Evolutionary conservation across 768 basidiomycete species (phyloP).

Genomic region (Boletus speciosus): DNA sequence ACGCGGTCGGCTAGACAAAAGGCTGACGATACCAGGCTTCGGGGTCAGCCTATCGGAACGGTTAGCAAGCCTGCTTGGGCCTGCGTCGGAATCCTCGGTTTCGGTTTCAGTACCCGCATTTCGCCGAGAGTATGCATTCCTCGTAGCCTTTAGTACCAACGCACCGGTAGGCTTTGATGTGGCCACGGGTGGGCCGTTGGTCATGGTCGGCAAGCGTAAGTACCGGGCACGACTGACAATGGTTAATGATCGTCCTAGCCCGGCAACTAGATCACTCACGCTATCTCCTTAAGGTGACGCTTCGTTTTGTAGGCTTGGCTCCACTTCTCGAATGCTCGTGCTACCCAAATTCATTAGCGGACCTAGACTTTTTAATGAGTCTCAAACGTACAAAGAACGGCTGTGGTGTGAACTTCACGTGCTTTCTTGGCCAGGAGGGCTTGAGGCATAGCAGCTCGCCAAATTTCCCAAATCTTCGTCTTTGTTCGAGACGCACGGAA

Average conservation of each 20-base stretch:
- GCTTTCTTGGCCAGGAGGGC: constrained; percentile 65
- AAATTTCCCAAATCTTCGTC: constrained; percentile 56
- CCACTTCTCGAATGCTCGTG: constrained; percentile 68
- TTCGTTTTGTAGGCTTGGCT: constrained; percentile 63
- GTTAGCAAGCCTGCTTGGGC: constrained; percentile 23
- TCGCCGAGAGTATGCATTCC: constrained; percentile 31
- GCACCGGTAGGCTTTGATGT: constrained; percentile 29
- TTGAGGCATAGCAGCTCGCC: constrained; percentile 69
- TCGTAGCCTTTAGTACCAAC: constrained; percentile 27
- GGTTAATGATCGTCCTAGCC: constrained; percentile 26
- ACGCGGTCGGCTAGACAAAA: constrained; percentile 34
- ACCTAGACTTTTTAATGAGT: background rate
- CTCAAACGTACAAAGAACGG: constrained; percentile 53
- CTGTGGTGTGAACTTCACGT: constrained; percentile 52
- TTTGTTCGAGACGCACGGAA: constrained; percentile 66
- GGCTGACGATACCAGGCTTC: constrained; percentile 37
- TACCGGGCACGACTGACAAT: constrained; percentile 70
- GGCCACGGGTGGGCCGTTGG: constrained; percentile 35
- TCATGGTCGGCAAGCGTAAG: constrained; percentile 64
- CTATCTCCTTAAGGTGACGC: constrained; percentile 74
- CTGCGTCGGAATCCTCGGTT: constrained; percentile 31
- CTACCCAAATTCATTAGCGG: constrained; percentile 12
- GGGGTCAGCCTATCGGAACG: constrained; percentile 26
- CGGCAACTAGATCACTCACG: constrained; percentile 50
- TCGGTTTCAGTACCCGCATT: constrained; percentile 25